Base-by-base conservation (phyloP, 345 rosid genomes). In the Ceriops tagal region DNA sequence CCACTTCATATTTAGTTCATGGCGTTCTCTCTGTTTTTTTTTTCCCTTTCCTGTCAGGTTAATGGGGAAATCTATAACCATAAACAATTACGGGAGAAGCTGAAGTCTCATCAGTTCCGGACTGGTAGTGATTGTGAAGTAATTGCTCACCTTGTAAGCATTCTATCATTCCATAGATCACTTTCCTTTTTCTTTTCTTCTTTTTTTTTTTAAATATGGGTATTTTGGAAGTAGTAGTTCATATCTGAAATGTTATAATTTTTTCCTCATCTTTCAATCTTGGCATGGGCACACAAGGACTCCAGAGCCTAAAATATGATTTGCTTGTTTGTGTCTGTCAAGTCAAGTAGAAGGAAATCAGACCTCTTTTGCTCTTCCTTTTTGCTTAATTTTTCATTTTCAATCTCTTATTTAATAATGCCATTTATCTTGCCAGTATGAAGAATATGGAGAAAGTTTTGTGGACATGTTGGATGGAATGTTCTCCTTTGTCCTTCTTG, bases 111-210 rank as follows among this genome's bases (percentile, higher is more conserved):
- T 73, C 58, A 75, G 62, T 90, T 88, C 76, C 84, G 85, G 68
- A 90, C 96, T 16, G 96, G 91, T 55, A 90, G 96, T 73, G 96
- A 90, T 77, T 90, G 96, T 74, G 96, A 90, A 84, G 96, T 90
- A 70, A 84, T 90, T 81, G 91, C 92, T 39, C 93, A 90, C 68
- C 93, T 90, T 74, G 96, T 90, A 84, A 84, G 96, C 84, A 53
- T 30, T 56, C 8, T 26, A 22, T 5, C 3, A 55, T 55, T 39
- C 47, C 16, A 39, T 39, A 11, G 47, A 39, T 39, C 47, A 39
- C 16, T 39, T 10, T 10, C 47, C 16, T 39, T 39, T 39, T 39
- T 39, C 47, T 39, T 39, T 8, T 8, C 1, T 34, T 7, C 8
- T 34, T 34, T 34, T 34, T 34, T 6, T 7, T 34, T 39, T 10